A percentile compares a stretch with the other conserved stretches of the same genome.
Conservation (phyloP, 345 rosid species). For the Mangifera indica region DNA sequence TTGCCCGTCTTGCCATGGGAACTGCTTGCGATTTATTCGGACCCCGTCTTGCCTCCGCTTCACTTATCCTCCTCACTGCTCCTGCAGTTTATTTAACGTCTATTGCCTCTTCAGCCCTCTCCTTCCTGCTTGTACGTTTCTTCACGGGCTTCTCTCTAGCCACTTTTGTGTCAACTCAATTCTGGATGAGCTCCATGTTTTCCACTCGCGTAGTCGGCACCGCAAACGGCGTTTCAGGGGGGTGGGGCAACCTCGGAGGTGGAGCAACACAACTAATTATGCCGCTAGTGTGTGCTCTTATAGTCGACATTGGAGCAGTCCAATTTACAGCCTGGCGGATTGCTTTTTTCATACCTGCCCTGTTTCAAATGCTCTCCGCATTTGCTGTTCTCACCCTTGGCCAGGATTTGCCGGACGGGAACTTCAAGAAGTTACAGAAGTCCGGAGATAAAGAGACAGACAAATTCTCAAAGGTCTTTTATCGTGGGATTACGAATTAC, state of each 20-base stretch:
- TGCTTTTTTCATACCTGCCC: constrained; percentile 74
- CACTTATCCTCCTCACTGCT: constrained; percentile 67
- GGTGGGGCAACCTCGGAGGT: constrained; percentile 91
- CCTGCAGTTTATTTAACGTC: constrained; percentile 74
- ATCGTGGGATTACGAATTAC: constrained; percentile 56
- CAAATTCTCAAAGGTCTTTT: constrained; percentile 42
- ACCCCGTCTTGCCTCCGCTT: constrained; percentile 78
- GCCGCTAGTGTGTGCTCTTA: constrained; percentile 62
- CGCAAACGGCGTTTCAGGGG: constrained; percentile 75
- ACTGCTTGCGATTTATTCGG: constrained; percentile 75
- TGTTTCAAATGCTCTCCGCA: constrained; percentile 64
- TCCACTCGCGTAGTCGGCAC: constrained; percentile 60
- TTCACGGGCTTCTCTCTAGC: constrained; percentile 73
- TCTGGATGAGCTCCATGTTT: constrained; percentile 95
- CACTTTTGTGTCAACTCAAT: constrained; percentile 78
- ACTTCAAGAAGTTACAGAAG: constrained; percentile 52
- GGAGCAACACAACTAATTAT: constrained; percentile 83
- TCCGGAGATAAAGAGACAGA: constrained; percentile 63
- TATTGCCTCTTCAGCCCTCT: constrained; percentile 50
- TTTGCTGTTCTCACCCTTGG: constrained; percentile 64
- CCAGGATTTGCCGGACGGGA: constrained; percentile 79
- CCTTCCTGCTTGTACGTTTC: constrained; percentile 66
- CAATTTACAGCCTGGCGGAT: constrained; percentile 84
- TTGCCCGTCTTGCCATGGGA: constrained; percentile 75
- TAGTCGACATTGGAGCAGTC: constrained; percentile 49